Evolutionary conservation across 352 stramenopile species (phyloP), one percentile per base, ranked within the genome.

Genomic region (Globisporangium okanoganense): DNA sequence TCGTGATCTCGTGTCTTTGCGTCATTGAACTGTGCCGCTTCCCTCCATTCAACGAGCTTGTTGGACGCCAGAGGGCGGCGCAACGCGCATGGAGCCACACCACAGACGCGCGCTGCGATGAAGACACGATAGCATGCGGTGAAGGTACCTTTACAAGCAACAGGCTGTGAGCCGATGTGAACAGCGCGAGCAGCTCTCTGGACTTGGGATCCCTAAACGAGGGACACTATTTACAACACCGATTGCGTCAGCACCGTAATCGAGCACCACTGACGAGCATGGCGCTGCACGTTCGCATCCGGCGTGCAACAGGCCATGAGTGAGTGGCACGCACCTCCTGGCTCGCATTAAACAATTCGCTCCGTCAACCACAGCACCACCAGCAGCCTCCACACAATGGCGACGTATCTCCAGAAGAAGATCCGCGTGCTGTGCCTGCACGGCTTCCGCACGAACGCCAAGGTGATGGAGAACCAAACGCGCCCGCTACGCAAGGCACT

Each of bases 381-480:
- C 6, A n/a, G 24, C n/a, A 36, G 24, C 16, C 36, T 5, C 20
- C 8, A 25, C n/a, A 13, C 31, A 43, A 66, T 66, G 60, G 38
- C 43, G 36, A 60, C 61, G 51, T 38, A 25, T 2, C 13, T 25
- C 33, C 20, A 52, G 27, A 69, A 65, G 55, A 66, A 74, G 62
- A 62, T 92, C 14, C 81, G 83, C 53, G 76, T 90, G 51, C 70
- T 92, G 38, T 92, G 81, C 57, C 71, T 92, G 5, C 85, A 92
- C 48, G 84, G 84, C 45, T 82, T 82, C 61, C 84, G 82, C 40
- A 90, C 80, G 5, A 94, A 94, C 50, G 41, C 50, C 38, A 76
- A 83, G 58, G 78, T 94, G 44, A 92, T 94, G 82, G 58, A 82
- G 59, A 75, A 72, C 59, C 85, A 94, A 66, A 81, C 69, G 6